Percentiles rank a stretch among this genome's conserved stretches.
phyloP scores from a whole-genome alignment of 129 eudicot species.

The Apium graveolens region DNA sequence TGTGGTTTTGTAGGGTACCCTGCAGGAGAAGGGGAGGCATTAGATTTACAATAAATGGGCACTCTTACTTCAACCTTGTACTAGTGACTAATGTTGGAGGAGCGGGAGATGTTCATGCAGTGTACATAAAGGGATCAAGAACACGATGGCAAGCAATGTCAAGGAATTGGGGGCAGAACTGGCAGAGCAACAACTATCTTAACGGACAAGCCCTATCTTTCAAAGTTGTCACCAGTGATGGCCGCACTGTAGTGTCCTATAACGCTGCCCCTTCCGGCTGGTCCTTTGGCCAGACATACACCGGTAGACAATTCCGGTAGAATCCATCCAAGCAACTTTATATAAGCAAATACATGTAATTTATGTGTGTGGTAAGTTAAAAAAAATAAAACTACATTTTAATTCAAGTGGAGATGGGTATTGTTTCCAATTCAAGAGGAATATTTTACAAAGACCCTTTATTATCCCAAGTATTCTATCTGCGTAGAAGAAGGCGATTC shows the following conservation, averaged over 20 bases:
- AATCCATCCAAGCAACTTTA: not conserved
- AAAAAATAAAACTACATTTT: not conserved
- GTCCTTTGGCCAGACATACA: conserved; percentile 33
- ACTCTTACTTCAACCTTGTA: conserved; percentile 35
- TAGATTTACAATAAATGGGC: conserved; percentile 35
- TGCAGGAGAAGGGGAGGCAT: conserved; percentile 38
- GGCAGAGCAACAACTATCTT: conserved; percentile 36
- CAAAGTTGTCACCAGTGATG: conserved; percentile 32
- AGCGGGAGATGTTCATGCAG: conserved; percentile 36
- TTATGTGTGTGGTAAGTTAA: not conserved
- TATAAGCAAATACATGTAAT: not conserved
- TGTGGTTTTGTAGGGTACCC: conserved; percentile 25
- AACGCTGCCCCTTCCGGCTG: conserved; percentile 28
- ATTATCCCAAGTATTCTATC: not conserved
- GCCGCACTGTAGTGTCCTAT: conserved; percentile 28
- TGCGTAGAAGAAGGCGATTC: not conserved
- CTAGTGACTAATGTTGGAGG: conserved; percentile 33
- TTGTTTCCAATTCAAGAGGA: not conserved
- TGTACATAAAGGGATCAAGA: conserved; percentile 31
- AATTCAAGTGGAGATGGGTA: not conserved
- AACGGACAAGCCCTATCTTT: conserved; percentile 29
- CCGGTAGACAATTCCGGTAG: conserved; percentile 27
- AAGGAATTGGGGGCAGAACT: conserved; percentile 39
- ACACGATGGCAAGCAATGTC: conserved; percentile 34
- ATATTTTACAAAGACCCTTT: not conserved